Conservation (phyloP, 805 yeast genomes). For the Candida vaughaniae region DNA sequence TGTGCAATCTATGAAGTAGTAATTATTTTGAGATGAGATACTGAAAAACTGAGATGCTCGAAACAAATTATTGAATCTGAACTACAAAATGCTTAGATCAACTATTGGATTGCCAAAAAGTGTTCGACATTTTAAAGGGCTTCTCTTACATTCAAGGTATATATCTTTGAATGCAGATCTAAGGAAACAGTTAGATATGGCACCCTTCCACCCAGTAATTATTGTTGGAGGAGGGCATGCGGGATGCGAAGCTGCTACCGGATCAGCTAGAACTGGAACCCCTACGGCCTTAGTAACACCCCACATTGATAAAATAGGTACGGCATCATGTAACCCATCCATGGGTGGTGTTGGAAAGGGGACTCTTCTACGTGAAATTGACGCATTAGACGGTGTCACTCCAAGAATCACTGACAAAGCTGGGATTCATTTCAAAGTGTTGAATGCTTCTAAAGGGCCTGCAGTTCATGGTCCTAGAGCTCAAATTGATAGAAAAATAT, state of each 20-base stretch:
- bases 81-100: too few species aligned
- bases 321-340: constrained; percentile 95
- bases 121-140: not conserved
- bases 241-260: constrained; percentile 96
- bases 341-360: constrained; percentile 99
- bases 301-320: constrained; percentile 70
- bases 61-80: too few species aligned
- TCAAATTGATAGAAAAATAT: constrained; percentile 85
- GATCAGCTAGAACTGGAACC: constrained; percentile 82
- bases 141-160: too few species aligned
- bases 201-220: constrained; percentile 59
- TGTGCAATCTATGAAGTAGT: too few species aligned
- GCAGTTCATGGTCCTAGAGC: constrained; percentile 99
- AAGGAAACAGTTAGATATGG: constrained; percentile 22
- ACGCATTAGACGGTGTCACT: constrained; percentile 93
- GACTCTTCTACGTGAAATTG: constrained; percentile 85
- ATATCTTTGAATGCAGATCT: constrained; percentile 42
- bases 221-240: constrained; percentile 99
- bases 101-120: too few species aligned
- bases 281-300: constrained; percentile 77
- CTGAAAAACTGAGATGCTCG: constrained; percentile 6
- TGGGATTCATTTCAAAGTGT: constrained; percentile 85
- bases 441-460: constrained; percentile 85
- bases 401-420: constrained; percentile 86
- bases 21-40: constrained; percentile 9